Base-by-base conservation (phyloP, 768 basidiomycete genomes). In the Infundibulicybe gibba region DNA sequence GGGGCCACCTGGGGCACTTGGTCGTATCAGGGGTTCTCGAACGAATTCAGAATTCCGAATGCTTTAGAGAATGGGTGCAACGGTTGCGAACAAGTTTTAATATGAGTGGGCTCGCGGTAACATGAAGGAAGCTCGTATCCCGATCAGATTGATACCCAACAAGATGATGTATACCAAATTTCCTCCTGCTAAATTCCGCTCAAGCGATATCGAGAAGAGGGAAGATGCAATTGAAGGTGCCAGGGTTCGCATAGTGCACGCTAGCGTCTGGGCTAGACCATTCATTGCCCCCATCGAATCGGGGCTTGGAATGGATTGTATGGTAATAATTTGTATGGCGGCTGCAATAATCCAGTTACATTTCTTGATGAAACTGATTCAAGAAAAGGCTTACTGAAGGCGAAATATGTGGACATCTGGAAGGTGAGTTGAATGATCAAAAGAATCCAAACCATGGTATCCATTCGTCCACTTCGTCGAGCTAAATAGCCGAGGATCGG, bases 191-290 rank as follows among this genome's bases (percentile, higher is more conserved):
- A 72, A 57, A 45, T 71, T 61, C 31, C 55, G 56, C 40, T 73
- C 58, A 1, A 68, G 44, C 0, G 71, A 70, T 1, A 71, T 48
- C 4, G 73, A 67, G 40, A 73, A 75, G 10, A 74, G 50, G n/a
- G 73, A 72, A 3, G 72, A 68, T 11, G 73, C 65, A 11, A 63
- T 50, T 3, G 69, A 61, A 14, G 35, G 35, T n/a, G 35, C 35
- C 6, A 38, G 35, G 35, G 35, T 19, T 10, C 35, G 14, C 35
- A 19, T 19, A 38, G 35, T 19, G 39, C 35, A 15, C 5, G 41
- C 51, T 47, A 15, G 41, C 35, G 31, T 49, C 49, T 15, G 47
- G 45, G 15, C 25, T 4, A 53, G 39, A 3, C 52, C 52, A 16
- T 33, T 44, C 3, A 50, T 15, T 10, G 48, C 49, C 1, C 54